Evolutionary conservation across 1,139 yeast genomes (phyloP), one percentile per base, ranked within the genome.

Genomic region (Pichia sp.): DNA sequence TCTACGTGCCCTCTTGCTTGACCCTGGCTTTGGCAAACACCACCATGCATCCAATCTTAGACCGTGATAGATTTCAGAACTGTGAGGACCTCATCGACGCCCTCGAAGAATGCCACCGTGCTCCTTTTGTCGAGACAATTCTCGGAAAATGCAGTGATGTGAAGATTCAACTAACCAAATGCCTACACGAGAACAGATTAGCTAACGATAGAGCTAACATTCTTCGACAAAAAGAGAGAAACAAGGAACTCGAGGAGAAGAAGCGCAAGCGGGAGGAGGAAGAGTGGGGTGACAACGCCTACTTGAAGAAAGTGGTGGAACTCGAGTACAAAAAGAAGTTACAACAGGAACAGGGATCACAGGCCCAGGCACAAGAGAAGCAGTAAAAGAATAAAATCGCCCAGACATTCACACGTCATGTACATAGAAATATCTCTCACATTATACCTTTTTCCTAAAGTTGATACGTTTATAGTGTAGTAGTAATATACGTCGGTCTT

Each of bases 21-120:
- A n/a, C n/a, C n/a, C n/a, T n/a, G n/a, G n/a, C n/a, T n/a, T n/a
- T n/a, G n/a, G n/a, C n/a, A n/a, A n/a, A n/a, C n/a, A 3, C 14
- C 17, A 44, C 28, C 7, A 57, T 57, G 62, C 62, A 57, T 45
- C 60, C 62, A 22, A 44, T 54, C 32, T 41, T 57, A 26, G 62
- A 56, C 26, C 55, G 53, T 45, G 57, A 50, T 8, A 30, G 49
- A 23, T 43, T 44, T 23, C 36, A 39, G 23, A 36, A 82, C 24
- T 91, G 98, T 58, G 78, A 74, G 34, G 82, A 79, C 45, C 70
- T 87, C 37, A 86, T 91, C 62, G 80, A 80, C 46, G 96, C 95
- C 1, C 70, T 91, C 12, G 96, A 88, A 54, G 81, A 84, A 55
- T 91, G 98, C 56, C 96, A 88, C 53, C 69, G 76, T 42, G 73